Evolutionary conservation across 352 stramenopile species (phyloP).

Genomic region (Pythium biforme): DNA sequence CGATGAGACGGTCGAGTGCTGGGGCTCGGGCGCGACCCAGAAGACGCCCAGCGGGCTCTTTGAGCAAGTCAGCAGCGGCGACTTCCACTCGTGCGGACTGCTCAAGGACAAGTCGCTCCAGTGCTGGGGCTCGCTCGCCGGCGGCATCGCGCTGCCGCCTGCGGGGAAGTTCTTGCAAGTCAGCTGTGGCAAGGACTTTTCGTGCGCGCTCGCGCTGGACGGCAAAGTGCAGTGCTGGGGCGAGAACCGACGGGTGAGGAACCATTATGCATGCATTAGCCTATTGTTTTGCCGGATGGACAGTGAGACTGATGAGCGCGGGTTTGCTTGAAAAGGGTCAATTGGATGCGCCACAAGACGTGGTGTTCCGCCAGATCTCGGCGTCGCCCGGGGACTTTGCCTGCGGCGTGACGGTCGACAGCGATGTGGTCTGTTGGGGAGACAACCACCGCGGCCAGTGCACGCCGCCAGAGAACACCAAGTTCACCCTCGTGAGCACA

Average conservation of each 20-base stretch:
- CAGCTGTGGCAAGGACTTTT: constrained; percentile 68
- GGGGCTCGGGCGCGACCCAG: constrained; percentile 53
- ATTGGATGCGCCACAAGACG: constrained; percentile 35
- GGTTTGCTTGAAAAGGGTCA: constrained; percentile 34
- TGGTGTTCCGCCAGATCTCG: constrained; percentile 64
- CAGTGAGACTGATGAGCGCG: no score
- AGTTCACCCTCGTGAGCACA: constrained; percentile 68
- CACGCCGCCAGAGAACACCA: constrained; percentile 36
- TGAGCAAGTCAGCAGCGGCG: constrained; percentile 77
- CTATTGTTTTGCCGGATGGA: no score
- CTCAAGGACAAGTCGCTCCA: constrained; percentile 76
- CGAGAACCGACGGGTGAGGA: constrained; percentile 52
- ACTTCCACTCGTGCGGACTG: constrained; percentile 79
- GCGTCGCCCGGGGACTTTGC: constrained; percentile 58
- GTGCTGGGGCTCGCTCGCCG: constrained; percentile 59
- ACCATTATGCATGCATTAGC: no score
- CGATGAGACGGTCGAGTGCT: constrained; percentile 80
- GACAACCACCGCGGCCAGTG: constrained; percentile 70
- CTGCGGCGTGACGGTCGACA: constrained; percentile 57
- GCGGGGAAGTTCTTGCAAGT: constrained; percentile 73
- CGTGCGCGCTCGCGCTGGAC: constrained; percentile 52
- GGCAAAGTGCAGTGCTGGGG: constrained; percentile 61
- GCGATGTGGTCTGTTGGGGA: constrained; percentile 67
- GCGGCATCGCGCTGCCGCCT: constrained; percentile 38
- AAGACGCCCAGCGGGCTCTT: constrained; percentile 64